These are phyloP conservation scores for Chlorella sorokiniana DNA, from an alignment of 139 green algal species.

Conservation along the genomic window DNA sequence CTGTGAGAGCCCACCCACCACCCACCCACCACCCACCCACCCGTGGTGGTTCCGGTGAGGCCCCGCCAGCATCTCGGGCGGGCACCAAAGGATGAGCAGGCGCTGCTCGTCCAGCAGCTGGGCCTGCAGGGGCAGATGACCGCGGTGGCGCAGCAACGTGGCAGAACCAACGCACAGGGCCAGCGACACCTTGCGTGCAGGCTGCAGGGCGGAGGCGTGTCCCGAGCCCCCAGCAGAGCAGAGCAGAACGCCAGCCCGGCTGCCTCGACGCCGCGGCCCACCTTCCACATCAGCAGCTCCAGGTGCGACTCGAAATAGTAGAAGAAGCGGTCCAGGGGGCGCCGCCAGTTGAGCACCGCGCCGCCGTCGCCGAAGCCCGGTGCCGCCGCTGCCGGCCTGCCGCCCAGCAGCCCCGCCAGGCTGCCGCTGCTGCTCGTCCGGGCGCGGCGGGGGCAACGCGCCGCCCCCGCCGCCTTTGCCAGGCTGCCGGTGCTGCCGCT, in stretches of 20 bases:
- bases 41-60: conserved; percentile 10
- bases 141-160: no score
- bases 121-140: no score
- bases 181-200: no score
- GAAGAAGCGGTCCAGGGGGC: conserved; percentile 27
- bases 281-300: conserved; percentile 40
- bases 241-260: no score
- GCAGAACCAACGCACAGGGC: no score
- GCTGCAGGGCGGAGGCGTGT: no score
- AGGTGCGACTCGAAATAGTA: conserved; percentile 29
- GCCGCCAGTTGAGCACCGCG: conserved; percentile 6
- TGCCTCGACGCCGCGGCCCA: not conserved
- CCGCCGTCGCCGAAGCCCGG: not conserved
- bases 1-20: no score
- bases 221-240: no score
- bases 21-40: not conserved
- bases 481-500: conserved; percentile 19
- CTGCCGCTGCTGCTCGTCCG: not conserved
- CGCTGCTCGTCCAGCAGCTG: conserved; percentile 28
- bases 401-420: not conserved
- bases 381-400: not conserved
- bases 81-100: conserved; percentile 15
- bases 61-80: conserved; percentile 21
- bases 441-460: not conserved
- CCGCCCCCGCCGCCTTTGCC: not conserved